Percentiles rank a stretch among this genome's conserved stretches.
Evolutionary conservation across 441 rosid genomes (phyloP).

Genomic region (Adansonia gregorii): DNA sequence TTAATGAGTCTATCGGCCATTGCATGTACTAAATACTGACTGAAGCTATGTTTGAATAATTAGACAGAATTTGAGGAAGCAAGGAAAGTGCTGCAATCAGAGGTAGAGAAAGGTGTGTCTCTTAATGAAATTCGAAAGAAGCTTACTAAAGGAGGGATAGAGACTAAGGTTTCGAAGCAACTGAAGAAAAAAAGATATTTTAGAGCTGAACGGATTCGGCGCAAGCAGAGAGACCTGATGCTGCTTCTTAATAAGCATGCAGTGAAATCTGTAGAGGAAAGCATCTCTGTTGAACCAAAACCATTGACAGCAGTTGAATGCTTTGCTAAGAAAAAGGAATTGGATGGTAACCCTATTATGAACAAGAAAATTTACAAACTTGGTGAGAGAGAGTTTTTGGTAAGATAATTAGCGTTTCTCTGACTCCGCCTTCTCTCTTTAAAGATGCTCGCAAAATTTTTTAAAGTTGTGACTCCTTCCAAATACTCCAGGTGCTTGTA

Average conservation of each 20-base stretch:
- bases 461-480: constrained; percentile 30
- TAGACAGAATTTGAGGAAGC: constrained; percentile 76
- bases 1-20: constrained; percentile 16
- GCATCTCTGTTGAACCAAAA: constrained; percentile 50
- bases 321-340: constrained; percentile 64
- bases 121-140: constrained; percentile 58
- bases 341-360: constrained; percentile 50
- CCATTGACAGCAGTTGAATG: constrained; percentile 60
- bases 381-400: constrained; percentile 69
- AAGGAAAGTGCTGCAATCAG: constrained; percentile 60
- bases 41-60: constrained; percentile 20
- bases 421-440: constrained; percentile 14
- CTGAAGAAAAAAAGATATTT: constrained; percentile 46
- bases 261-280: constrained; percentile 43
- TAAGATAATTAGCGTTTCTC: constrained; percentile 43
- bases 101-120: constrained; percentile 56
- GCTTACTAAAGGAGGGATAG: constrained; percentile 55
- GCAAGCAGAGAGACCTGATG: constrained; percentile 68
- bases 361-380: constrained; percentile 74
- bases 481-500: constrained; percentile 66
- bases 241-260: constrained; percentile 59
- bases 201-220: constrained; percentile 62
- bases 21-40: constrained; percentile 19
- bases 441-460: constrained; percentile 21
- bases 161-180: constrained; percentile 59